Percentiles rank a stretch among this genome's conserved stretches.
These are phyloP conservation scores for Sporisorium scitamineum DNA, from an alignment of 1,284 basidiomycete species.

Conservation along the genomic window DNA sequence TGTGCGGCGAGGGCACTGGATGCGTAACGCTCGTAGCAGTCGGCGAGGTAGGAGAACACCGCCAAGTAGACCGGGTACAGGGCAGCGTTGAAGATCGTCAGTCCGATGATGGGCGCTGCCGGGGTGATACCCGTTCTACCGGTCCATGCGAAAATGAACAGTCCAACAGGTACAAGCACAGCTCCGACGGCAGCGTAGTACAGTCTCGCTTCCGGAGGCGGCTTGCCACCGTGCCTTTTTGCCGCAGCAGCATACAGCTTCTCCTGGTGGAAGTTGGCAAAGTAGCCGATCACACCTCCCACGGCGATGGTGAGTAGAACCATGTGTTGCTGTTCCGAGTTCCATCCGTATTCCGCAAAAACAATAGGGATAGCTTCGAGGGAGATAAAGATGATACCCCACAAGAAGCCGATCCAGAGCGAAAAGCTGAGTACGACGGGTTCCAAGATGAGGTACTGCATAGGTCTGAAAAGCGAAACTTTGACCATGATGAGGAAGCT, in stretches of 20 bases:
- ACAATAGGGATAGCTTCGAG: constrained; percentile 59
- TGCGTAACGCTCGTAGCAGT: constrained; percentile 65
- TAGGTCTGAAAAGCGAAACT: constrained; percentile 63
- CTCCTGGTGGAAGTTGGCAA: constrained; percentile 74
- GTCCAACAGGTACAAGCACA: constrained; percentile 49
- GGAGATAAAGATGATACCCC: constrained; percentile 52
- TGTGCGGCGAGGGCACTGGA: constrained; percentile 63
- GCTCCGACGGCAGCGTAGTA: constrained; percentile 65
- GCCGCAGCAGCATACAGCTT: constrained; percentile 47
- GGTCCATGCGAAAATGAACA: constrained; percentile 60
- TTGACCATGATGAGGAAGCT: constrained; percentile 64
- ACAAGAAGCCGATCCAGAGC: constrained; percentile 70
- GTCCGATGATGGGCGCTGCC: constrained; percentile 49
- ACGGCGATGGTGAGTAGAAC: constrained; percentile 55
- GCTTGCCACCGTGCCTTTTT: constrained; percentile 66
- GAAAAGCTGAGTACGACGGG: constrained; percentile 71
- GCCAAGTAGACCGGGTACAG: constrained; percentile 49
- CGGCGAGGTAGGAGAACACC: constrained; percentile 52
- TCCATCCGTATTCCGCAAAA: constrained; percentile 62
- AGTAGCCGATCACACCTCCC: constrained; percentile 74
- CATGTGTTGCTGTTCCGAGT: constrained; percentile 43
- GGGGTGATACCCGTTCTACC: constrained; percentile 38
- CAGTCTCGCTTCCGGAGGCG: constrained; percentile 71
- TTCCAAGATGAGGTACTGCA: constrained; percentile 70
- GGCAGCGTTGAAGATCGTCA: constrained; percentile 45